Percentiles rank a stretch among this genome's conserved stretches.
phyloP scores from a whole-genome alignment of 2,329 filamentous ascomycete genomes.

The Hypoxylon sp. region DNA sequence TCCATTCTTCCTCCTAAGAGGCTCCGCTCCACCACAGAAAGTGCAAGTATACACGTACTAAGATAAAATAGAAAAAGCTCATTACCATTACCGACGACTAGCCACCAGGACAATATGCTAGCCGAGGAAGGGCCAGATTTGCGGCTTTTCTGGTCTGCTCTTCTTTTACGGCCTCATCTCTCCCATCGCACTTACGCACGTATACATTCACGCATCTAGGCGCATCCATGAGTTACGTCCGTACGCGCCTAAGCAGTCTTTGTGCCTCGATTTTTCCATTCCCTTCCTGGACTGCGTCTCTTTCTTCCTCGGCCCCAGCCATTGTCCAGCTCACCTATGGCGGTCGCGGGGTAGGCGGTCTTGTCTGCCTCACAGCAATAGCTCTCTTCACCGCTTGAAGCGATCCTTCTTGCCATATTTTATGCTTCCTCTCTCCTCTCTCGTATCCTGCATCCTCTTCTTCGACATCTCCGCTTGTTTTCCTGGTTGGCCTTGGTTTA shows the following conservation, averaged over 20 bases:
- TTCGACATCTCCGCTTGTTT: conserved; percentile 5
- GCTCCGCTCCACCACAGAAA: conserved; percentile 8
- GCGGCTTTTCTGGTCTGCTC: conserved; percentile 35
- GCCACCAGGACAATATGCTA: conserved; percentile 23
- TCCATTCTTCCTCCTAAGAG: conserved; percentile 8
- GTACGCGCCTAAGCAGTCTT: conserved; percentile 29
- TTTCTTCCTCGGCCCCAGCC: conserved; percentile 29
- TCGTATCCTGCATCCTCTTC: conserved; percentile 5
- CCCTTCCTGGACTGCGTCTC: conserved; percentile 6
- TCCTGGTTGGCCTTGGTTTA: conserved; percentile 8
- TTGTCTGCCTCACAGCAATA: conserved; percentile 34
- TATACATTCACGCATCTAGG: conserved; percentile 25
- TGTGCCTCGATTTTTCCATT: conserved; percentile 28
- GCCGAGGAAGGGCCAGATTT: conserved; percentile 25
- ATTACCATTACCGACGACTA: conserved; percentile 21
- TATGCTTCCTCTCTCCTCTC: neutral
- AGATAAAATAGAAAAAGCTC: conserved; percentile 22
- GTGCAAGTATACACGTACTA: conserved; percentile 6
- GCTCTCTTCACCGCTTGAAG: conserved; percentile 31
- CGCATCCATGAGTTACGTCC: too few relatives aligned
- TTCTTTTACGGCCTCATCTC: conserved; percentile 5
- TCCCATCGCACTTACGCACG: conserved; percentile 29
- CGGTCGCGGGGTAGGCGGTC: conserved; percentile 40
- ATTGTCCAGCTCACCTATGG: conserved; percentile 31
- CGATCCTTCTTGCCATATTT: conserved; percentile 1